Percentiles rank a stretch among this genome's conserved stretches.
These are phyloP conservation scores for Kwoniella mangroviensis DNA, from an alignment of 768 basidiomycete species.

Conservation along the genomic window DNA sequence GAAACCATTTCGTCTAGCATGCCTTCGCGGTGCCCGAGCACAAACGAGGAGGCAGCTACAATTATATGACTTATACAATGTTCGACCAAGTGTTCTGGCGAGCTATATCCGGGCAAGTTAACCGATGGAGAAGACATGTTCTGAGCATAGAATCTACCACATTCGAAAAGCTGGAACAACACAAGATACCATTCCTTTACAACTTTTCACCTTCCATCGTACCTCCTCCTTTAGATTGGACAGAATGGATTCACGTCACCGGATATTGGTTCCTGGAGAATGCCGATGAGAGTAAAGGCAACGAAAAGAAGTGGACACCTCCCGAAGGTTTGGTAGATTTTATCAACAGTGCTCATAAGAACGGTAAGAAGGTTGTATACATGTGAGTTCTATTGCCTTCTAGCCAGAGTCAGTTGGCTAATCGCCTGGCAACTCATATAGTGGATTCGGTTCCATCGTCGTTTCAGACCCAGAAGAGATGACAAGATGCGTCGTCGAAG, in stretches of 20 bases:
- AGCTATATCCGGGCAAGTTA: conserved; percentile 89
- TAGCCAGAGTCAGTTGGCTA: background rate
- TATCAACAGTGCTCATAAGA: conserved; percentile 74
- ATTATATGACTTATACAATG: conserved; percentile 98
- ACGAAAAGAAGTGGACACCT: conserved; percentile 75
- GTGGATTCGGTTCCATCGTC: conserved; percentile 93
- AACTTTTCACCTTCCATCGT: conserved; percentile 92
- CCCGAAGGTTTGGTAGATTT: conserved; percentile 79
- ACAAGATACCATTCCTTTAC: conserved; percentile 97
- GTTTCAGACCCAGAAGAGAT: conserved; percentile 91
- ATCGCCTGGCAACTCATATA: conserved; percentile 3
- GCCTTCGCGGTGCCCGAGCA: conserved; percentile 96
- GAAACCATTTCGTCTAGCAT: conserved; percentile 60
- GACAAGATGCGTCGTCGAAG: conserved; percentile 88
- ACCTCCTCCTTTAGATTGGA: conserved; percentile 95
- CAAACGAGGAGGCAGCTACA: conserved; percentile 98
- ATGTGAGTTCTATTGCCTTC: conserved; percentile 60
- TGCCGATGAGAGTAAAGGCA: conserved; percentile 76
- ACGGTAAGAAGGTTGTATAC: conserved; percentile 89
- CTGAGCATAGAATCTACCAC: conserved; percentile 78
- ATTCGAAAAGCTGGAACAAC: conserved; percentile 93
- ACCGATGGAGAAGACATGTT: conserved; percentile 83
- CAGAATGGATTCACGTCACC: conserved; percentile 84
- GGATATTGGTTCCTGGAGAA: conserved; percentile 98
- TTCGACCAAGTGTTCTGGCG: conserved; percentile 87